Conservation (phyloP, 768 basidiomycete genomes). For the Lentinula detonsa region DNA sequence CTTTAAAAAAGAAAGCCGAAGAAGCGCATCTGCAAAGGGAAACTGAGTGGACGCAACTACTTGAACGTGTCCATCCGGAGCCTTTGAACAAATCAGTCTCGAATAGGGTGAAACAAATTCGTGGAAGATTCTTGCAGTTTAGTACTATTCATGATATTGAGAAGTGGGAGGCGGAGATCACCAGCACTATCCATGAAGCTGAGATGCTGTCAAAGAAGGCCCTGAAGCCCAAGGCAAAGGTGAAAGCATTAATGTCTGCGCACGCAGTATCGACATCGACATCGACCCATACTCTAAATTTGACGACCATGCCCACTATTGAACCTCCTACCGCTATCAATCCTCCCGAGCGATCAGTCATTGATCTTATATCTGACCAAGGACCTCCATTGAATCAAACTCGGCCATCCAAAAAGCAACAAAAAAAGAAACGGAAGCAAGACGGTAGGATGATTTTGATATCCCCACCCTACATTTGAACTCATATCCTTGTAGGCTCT, state of each 20-base stretch:
- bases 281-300: neutral
- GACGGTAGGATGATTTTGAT: neutral
- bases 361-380: slow-evolving; percentile 44
- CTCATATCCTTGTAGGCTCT: neutral
- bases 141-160: slow-evolving; percentile 38
- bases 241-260: neutral
- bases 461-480: neutral
- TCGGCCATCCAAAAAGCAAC: slow-evolving; percentile 22
- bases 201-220: slow-evolving; percentile 41
- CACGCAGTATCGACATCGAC: neutral
- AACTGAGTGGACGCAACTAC: slow-evolving; percentile 57
- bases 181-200: slow-evolving; percentile 49
- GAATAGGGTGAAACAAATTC: slow-evolving; percentile 49
- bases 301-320: neutral
- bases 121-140: slow-evolving; percentile 53
- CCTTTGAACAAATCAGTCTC: slow-evolving; percentile 41
- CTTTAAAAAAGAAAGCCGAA: slow-evolving; percentile 58
- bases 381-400: slow-evolving; percentile 32
- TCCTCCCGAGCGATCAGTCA: slow-evolving; percentile 46
- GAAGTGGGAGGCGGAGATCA: slow-evolving; percentile 64
- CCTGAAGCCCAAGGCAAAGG: slow-evolving; percentile 25
- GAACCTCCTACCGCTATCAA: slow-evolving; percentile 36
- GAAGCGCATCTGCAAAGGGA: slow-evolving; percentile 56
- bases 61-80: slow-evolving; percentile 49
- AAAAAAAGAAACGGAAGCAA: slow-evolving; percentile 14